Evolutionary conservation across 495 filamentous ascomycete genomes (phyloP), one percentile per base, ranked within the genome.

Genomic region (Massariosphaeria phaeospora): DNA sequence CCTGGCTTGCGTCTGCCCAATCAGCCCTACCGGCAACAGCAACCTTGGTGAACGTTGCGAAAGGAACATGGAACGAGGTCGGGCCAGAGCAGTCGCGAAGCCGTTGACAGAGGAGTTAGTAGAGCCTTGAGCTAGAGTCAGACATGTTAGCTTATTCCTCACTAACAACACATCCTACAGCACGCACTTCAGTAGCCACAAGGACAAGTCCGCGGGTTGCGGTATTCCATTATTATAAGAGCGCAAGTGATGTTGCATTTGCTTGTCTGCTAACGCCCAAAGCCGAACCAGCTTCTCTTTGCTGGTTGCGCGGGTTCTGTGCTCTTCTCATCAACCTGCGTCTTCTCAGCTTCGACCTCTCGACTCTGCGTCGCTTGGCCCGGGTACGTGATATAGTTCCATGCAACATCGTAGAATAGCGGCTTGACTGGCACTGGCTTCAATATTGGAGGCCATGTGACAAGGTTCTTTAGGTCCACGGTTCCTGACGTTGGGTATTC

Each of bases 321-420:
- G 36, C 17, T 59, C 57, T 38, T 50, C 34, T 62, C 64, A 13
- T 73, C 63, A 31, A 69, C 69, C 48, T 66, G 60, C 46, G 13
- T 61, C 59, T 29, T 53, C 31, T 52, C 45, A 15, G 43, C 18
- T 25, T 39, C 59, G 8, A 63, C 51, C 36, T 66, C 61, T 7
- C 56, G 57, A 5, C 11, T 46, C 12, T 26, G 54, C 34, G 66
- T 61, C 15, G 26, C 58, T 42, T 63, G 76, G 2, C 85, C 86
- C 1, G 93, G 91, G 68, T 99, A 99, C 18, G 89, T 84, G 55
- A 99, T 89, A 67, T 95, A 99, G 68, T 97, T 99, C 86, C 89
- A 97, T 13, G 93, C 93, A 11, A 95, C 87, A 67, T 99, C 93
- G 39, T 97, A 79, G 76, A 96, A 97, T 13, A 99, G 69, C 13